Conservation (phyloP, 208 protist species). For the Crithidia acanthocephali region DNA sequence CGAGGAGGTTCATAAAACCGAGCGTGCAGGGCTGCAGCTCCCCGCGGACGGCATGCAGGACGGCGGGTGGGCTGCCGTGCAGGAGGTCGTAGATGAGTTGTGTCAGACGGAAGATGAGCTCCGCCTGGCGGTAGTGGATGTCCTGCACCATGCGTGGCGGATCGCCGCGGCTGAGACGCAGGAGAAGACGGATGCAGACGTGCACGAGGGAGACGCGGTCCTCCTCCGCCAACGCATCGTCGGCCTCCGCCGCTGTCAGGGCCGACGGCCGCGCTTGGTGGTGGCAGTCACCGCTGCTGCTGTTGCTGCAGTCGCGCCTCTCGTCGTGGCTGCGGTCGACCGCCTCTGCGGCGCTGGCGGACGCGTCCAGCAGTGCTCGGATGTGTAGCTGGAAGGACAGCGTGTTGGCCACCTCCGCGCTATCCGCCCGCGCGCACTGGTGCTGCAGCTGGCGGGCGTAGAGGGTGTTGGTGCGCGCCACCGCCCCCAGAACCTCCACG, state of each 20-base stretch:
- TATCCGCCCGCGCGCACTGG: slow-evolving; percentile 25
- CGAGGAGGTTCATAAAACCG: slow-evolving; percentile 45
- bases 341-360: neutral
- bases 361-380: slow-evolving; percentile 26
- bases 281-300: too few relatives aligned
- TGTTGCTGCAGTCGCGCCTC: neutral
- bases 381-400: slow-evolving; percentile 31
- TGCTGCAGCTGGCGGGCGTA: slow-evolving; percentile 42
- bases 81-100: slow-evolving; percentile 54
- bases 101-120: slow-evolving; percentile 67
- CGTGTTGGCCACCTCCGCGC: slow-evolving; percentile 29
- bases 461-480: slow-evolving; percentile 37
- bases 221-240: slow-evolving; percentile 22
- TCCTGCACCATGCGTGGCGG: slow-evolving; percentile 38
- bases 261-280: too few relatives aligned
- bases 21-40: slow-evolving; percentile 37
- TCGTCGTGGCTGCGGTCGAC: neutral
- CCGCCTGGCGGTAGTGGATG: slow-evolving; percentile 50
- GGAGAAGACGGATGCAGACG: slow-evolving; percentile 30
- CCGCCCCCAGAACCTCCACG: slow-evolving; percentile 41
- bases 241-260: neutral
- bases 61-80: slow-evolving; percentile 38
- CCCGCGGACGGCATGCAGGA: slow-evolving; percentile 27
- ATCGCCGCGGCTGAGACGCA: slow-evolving; percentile 39
- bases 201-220: slow-evolving; percentile 34